Evolutionary conservation across 116 monocot species (phyloP).

Genomic region (Papilionanthe hybrid): DNA sequence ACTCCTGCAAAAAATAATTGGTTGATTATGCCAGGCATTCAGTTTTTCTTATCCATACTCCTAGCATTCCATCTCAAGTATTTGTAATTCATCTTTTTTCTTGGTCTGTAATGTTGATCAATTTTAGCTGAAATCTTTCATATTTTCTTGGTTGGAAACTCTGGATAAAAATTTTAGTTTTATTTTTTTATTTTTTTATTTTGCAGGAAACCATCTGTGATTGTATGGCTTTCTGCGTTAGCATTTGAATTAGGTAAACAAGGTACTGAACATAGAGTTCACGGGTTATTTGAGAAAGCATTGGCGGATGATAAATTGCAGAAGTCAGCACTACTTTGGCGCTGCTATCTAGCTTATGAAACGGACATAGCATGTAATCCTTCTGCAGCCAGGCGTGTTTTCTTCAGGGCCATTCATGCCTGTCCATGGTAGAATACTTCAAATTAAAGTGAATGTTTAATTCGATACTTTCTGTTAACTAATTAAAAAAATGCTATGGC

Average conservation of each 20-base stretch:
- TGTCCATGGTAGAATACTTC: slow-evolving; percentile 71
- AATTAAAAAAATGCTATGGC: not conserved
- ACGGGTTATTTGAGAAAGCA: slow-evolving; percentile 77
- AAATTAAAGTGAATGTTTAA: not conserved
- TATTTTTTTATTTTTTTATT: not conserved
- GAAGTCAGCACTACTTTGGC: slow-evolving; percentile 88
- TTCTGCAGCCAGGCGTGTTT: slow-evolving; percentile 61
- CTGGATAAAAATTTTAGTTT: not conserved
- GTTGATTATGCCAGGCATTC: not conserved
- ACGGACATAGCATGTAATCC: slow-evolving; percentile 35
- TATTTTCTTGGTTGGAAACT: not conserved
- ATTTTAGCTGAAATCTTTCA: not conserved
- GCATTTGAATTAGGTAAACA: slow-evolving; percentile 56
- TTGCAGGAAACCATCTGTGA: slow-evolving; percentile 67
- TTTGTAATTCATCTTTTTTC: not conserved
- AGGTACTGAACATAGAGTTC: slow-evolving; percentile 69
- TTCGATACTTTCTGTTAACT: not conserved
- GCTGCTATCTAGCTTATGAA: slow-evolving; percentile 83
- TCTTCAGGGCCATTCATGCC: slow-evolving; percentile 90
- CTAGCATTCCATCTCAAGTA: not conserved
- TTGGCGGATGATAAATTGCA: slow-evolving; percentile 62
- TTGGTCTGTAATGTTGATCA: not conserved
- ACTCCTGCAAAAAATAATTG: not conserved
- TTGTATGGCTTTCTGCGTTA: slow-evolving; percentile 65
- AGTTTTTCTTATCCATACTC: not conserved